Evolutionary conservation across 805 yeast species (phyloP), one percentile per base, ranked within the genome.

Genomic region (Kluyveromyces aestuarii): DNA sequence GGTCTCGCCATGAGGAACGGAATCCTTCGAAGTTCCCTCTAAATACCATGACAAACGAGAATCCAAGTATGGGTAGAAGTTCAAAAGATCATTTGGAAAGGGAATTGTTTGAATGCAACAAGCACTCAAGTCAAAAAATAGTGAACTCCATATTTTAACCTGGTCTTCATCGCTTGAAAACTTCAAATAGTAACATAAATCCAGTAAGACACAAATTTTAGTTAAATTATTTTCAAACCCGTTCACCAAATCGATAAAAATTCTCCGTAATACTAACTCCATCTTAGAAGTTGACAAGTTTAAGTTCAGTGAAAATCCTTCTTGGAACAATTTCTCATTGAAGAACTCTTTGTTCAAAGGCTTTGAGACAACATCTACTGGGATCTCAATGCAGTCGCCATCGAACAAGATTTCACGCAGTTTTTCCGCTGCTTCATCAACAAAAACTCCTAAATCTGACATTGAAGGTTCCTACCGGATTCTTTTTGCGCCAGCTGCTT

Each of bases 51-150:
- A 54, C 8, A 60, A 41, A 44, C 67, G 58, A 18, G 64, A 54
- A 46, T 61, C 64, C 8, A 59, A 50, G 44, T 62, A 64, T 6
- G 60, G 52, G 66, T 66, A 64, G 48, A 63, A 64, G 17, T 53
- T 35, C 37, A 53, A 36, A 6, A 56, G 50, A 27, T 51, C 57
- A 4, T 35, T 30, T 4, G 68, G 68, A 59, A 63, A 58, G n/a
- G 44, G 47, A 18, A 64, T 42, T 40, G 57, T 33, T 37, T 58
- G 59, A 18, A 56, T 14, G 4, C 51, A 45, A n/a, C 50, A 47
- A 8, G 57, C 48, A 41, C 62, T 55, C 7, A 62, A 45, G 18
- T 54, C 59, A 48, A 64, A 63, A 49, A 46, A 63, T 1, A 59
- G 18, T 1, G 45, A 37, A 13, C 55, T 48, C 67, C 69, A 63